These are phyloP conservation scores for Pseudogymnoascus sp. DNA, from an alignment of 2,329 filamentous ascomycete species.

Conservation along the genomic window DNA sequence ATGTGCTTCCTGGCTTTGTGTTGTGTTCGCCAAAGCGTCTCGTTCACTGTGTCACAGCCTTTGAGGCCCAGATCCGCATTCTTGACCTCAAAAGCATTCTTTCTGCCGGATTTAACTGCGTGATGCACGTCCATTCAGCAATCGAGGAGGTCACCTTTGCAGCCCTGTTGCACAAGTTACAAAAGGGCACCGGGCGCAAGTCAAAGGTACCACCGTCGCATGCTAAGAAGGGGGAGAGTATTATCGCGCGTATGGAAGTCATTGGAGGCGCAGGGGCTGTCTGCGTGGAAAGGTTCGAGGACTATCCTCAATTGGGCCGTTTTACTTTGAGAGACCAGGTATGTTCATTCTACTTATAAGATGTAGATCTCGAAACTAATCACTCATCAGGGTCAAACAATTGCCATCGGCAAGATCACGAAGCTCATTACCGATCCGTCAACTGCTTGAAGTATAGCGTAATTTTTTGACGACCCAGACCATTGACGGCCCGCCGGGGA, in stretches of 20 bases:
- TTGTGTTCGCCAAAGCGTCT: constrained; percentile 89
- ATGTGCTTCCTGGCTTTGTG: constrained; percentile 90
- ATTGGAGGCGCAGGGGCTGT: constrained; percentile 78
- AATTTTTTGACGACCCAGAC: neutral
- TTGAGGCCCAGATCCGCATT: constrained; percentile 95
- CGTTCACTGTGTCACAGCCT: constrained; percentile 79
- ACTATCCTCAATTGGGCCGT: constrained; percentile 87
- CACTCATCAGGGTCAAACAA: constrained; percentile 75
- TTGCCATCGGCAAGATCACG: constrained; percentile 98
- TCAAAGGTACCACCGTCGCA: constrained; percentile 90
- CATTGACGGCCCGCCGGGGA: neutral
- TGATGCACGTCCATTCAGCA: constrained; percentile 92
- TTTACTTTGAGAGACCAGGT: constrained; percentile 87
- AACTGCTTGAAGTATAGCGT: neutral
- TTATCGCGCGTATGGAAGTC: constrained; percentile 86
- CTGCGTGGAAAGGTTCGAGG: constrained; percentile 89
- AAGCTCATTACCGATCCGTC: constrained; percentile 55
- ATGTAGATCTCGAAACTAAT: constrained; percentile 10
- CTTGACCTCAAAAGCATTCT: constrained; percentile 92
- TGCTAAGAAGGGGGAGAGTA: constrained; percentile 70
- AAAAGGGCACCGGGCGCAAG: constrained; percentile 89
- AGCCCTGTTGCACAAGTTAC: constrained; percentile 80
- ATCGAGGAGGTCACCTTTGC: constrained; percentile 96
- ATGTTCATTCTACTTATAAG: constrained; percentile 26
- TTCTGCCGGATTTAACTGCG: constrained; percentile 92